Conservation (phyloP, 495 filamentous ascomycete species). For the Mytilinidion resinicola region DNA sequence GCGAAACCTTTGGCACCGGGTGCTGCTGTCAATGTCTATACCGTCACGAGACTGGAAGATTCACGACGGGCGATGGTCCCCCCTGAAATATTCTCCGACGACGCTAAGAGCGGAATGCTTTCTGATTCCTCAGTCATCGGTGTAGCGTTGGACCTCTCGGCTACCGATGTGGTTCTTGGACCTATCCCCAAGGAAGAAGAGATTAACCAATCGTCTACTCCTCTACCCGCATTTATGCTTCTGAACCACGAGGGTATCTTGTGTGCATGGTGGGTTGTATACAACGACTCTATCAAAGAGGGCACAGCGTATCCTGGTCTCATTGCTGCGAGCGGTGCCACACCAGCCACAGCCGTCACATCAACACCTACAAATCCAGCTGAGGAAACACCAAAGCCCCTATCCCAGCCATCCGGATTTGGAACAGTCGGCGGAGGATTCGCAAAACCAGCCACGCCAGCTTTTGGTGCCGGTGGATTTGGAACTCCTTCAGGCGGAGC, state of each 20-base stretch:
- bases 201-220: conserved; percentile 67
- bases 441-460: conserved; percentile 13
- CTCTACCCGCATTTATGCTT: conserved; percentile 78
- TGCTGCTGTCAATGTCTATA: conserved; percentile 51
- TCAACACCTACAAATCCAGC: not conserved
- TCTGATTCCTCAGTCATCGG: conserved; percentile 63
- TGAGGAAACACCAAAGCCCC: not conserved
- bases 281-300: conserved; percentile 73
- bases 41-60: conserved; percentile 66
- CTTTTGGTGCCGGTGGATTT: conserved; percentile 27
- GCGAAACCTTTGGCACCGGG: conserved; percentile 56
- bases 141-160: conserved; percentile 72
- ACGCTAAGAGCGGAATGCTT: conserved; percentile 48
- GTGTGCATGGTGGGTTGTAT: conserved; percentile 83
- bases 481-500: conserved; percentile 22
- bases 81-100: conserved; percentile 49
- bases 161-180: conserved; percentile 65
- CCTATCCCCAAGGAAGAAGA: conserved; percentile 69
- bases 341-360: conserved; percentile 12
- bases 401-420: not conserved
- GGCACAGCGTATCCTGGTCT: conserved; percentile 67
- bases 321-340: conserved; percentile 39
- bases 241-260: conserved; percentile 87
- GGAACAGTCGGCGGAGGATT: not conserved
- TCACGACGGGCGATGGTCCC: conserved; percentile 66